Evolutionary conservation across 2,329 filamentous ascomycete genomes (phyloP).

Genomic region (Aspergillus nomiae): DNA sequence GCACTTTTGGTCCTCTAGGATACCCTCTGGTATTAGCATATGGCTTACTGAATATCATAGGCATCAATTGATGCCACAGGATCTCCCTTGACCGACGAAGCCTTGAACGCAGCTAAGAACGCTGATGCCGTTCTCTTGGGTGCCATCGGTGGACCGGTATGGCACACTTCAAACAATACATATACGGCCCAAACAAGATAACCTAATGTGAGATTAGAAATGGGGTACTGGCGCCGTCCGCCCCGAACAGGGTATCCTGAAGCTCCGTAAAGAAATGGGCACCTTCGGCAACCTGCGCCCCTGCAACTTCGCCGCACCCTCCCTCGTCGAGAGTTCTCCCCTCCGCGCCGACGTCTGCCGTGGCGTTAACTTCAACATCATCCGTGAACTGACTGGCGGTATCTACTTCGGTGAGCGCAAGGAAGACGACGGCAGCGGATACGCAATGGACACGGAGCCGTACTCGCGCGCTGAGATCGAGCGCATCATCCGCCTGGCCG

Average conservation of each 20-base stretch:
- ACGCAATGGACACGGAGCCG: conserved; percentile 80
- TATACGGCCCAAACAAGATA: background rate
- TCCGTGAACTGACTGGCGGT: conserved; percentile 87
- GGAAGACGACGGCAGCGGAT: conserved; percentile 72
- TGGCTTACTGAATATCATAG: conserved; percentile 47
- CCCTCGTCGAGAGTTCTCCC: conserved; percentile 80
- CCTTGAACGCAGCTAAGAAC: conserved; percentile 77
- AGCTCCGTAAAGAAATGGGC: conserved; percentile 87
- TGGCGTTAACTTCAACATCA: conserved; percentile 87
- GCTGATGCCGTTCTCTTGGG: conserved; percentile 90
- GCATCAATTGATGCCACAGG: conserved; percentile 85
- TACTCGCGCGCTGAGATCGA: conserved; percentile 86
- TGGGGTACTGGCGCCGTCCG: conserved; percentile 89
- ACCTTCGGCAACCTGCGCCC: conserved; percentile 95
- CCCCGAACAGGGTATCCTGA: conserved; percentile 88
- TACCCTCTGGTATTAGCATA: background rate
- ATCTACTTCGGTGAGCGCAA: conserved; percentile 94
- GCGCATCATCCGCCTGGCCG: conserved; percentile 80
- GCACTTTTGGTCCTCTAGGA: background rate
- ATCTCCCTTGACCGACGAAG: conserved; percentile 76
- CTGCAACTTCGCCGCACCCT: conserved; percentile 90
- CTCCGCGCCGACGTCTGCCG: conserved; percentile 83
- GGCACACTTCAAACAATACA: conserved; percentile 21
- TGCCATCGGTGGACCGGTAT: conserved; percentile 86
- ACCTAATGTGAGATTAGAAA: conserved; percentile 55